Conservation (phyloP, 2,329 filamentous ascomycete genomes). For the Aspergillus quadrilineatus region DNA sequence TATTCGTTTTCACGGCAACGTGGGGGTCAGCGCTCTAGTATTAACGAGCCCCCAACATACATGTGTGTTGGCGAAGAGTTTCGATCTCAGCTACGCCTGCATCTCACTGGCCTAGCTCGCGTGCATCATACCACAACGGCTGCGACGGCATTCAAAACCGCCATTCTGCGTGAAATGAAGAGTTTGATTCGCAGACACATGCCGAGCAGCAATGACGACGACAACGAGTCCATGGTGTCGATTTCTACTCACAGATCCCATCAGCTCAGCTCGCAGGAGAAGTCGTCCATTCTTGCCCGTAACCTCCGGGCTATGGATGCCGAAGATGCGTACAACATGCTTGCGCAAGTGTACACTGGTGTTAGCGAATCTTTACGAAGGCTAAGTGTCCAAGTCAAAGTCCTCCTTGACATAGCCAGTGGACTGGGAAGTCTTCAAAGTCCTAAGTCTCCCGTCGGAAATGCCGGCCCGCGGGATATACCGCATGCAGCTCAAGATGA, state of each 20-base stretch:
- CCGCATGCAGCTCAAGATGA: conserved; percentile 53
- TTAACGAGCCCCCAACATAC: conserved; percentile 74
- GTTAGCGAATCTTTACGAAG: conserved; percentile 84
- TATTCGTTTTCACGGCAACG: conserved; percentile 71
- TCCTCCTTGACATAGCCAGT: conserved; percentile 91
- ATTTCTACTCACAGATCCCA: conserved; percentile 72
- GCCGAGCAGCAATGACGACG: conserved; percentile 90
- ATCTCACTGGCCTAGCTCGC: conserved; percentile 75
- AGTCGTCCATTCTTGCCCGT: conserved; percentile 80
- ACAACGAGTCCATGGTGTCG: conserved; percentile 85
- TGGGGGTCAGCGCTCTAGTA: conserved; percentile 64
- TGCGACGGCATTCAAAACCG: conserved; percentile 79
- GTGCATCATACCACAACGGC: conserved; percentile 78
- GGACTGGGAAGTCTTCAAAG: conserved; percentile 44
- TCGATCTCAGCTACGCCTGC: conserved; percentile 66
- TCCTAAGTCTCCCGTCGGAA: conserved; percentile 43
- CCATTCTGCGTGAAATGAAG: conserved; percentile 81
- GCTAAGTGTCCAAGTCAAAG: conserved; percentile 86
- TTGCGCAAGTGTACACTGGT: conserved; percentile 79
- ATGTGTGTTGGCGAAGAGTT: conserved; percentile 70
- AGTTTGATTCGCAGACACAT: conserved; percentile 78
- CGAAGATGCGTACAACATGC: conserved; percentile 78
- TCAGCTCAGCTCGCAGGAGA: conserved; percentile 77
- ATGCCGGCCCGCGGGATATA: conserved; percentile 36
- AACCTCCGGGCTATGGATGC: conserved; percentile 82